Evolutionary conservation across 371 early-diverging fungal species (phyloP).

Genomic region (Haplosporangium sp.): DNA sequence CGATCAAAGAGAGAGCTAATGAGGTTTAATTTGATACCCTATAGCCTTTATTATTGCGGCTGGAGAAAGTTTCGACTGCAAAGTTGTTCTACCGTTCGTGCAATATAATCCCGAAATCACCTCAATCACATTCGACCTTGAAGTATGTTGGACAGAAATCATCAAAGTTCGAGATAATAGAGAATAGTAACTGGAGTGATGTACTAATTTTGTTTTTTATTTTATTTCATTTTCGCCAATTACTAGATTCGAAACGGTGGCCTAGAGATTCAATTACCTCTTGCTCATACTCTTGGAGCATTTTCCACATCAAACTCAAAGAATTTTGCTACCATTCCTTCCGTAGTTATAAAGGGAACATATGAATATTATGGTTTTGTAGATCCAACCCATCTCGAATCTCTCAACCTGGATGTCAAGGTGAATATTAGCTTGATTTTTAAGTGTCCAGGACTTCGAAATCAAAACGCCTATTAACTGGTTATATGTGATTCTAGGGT

Average conservation of each 20-base stretch:
- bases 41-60: slow-evolving; percentile 73
- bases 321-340: slow-evolving; percentile 66
- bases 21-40: background rate
- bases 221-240: no score
- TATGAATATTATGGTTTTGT: slow-evolving; percentile 75
- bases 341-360: slow-evolving; percentile 66
- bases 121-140: slow-evolving; percentile 67
- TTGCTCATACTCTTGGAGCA: slow-evolving; percentile 79
- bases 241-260: slow-evolving; percentile 63
- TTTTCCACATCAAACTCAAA: slow-evolving; percentile 70
- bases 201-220: background rate
- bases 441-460: background rate
- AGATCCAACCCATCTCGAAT: slow-evolving; percentile 69
- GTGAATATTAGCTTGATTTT: slow-evolving; percentile 47
- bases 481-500: slow-evolving; percentile 40
- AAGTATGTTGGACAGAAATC: slow-evolving; percentile 49
- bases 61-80: slow-evolving; percentile 58
- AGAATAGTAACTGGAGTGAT: background rate
- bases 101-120: slow-evolving; percentile 70
- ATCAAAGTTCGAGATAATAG: background rate
- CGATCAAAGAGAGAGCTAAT: background rate
- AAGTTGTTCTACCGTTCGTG: slow-evolving; percentile 69
- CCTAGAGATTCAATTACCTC: slow-evolving; percentile 70
- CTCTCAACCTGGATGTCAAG: slow-evolving; percentile 72
- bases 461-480: background rate